Evolutionary conservation across 2,329 filamentous ascomycete genomes (phyloP), one percentile per base, ranked within the genome.

Genomic region (Fusarium sp.): DNA sequence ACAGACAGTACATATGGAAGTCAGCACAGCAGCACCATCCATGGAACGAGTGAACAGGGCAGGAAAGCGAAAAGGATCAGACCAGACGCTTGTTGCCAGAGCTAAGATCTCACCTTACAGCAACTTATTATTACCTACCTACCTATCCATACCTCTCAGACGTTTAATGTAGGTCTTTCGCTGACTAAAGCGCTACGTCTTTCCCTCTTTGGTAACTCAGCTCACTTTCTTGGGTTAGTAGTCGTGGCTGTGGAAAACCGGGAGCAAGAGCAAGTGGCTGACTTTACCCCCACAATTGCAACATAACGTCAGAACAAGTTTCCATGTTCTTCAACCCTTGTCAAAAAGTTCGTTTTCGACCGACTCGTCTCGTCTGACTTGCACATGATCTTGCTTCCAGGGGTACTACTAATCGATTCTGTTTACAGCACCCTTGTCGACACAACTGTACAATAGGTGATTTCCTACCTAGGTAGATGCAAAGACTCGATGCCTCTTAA

Each of bases 291-390:
- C 48, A 58, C 58, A 23, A 10, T 57, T 28, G 34, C 28, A 42
- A 34, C 23, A 50, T 30, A 53, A 60, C 64, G 63, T 64, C 64
- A 62, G 53, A 59, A 31, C 53, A 64, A 52, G 58, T 62, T 61
- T 37, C 34, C 34, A 37, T 52, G 16, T 43, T 42, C 46, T 45
- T 57, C 43, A 44, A 65, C 37, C 52, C 44, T 62, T 30, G 34
- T 48, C 43, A 60, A 51, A 60, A 51, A 52, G 25, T 65, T 58
- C 66, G 51, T 55, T 65, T 54, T 62, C 34, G 41, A 25, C 25
- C 41, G 54, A 57, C 34, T n/a, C 34, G 34, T 50, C 30, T 23
- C 19, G 4, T 63, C 48, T 30, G 37, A 41, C 55, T 65, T 46
- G 26, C 26, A 49, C 51, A 26, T 6, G 44, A 30, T 50, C 43